These are phyloP conservation scores for Tetrahymena thermophila DNA, from an alignment of 73 alveolate species.

Conservation along the genomic window DNA sequence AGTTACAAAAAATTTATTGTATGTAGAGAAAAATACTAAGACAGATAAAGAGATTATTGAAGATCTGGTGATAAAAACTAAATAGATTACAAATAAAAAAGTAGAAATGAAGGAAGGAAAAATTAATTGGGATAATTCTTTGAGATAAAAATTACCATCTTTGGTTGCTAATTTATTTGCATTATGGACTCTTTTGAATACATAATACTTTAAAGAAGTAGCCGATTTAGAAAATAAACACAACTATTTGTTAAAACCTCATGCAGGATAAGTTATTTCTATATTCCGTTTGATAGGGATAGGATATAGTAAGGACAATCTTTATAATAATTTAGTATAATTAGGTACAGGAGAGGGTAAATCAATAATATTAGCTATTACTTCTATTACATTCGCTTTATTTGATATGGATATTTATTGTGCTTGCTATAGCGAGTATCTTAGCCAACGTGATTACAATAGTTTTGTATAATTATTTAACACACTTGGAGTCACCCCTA, in stretches of 20 bases:
- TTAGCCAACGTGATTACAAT: conserved; percentile 9
- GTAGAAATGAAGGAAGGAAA: not conserved
- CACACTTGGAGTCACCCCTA: not conserved
- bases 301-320: not conserved
- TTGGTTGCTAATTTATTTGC: not conserved
- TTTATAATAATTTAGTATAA: not conserved
- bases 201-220: not conserved
- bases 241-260: not conserved
- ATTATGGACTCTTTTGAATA: not conserved
- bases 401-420: not conserved
- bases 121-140: not conserved
- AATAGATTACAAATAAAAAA: not conserved
- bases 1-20: not conserved
- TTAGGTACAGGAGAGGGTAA: conserved; percentile 28
- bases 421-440: conserved; percentile 20
- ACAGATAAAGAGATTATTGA: not conserved
- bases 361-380: conserved; percentile 8
- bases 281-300: not conserved
- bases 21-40: not conserved
- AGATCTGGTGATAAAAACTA: not conserved
- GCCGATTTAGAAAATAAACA: not conserved
- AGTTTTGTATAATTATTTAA: not conserved
- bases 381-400: not conserved
- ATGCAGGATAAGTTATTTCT: not conserved
- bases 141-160: not conserved